Percentiles rank a stretch among this genome's conserved stretches.
phyloP scores from a whole-genome alignment of 106 monocot species.

The Allium sativum region DNA sequence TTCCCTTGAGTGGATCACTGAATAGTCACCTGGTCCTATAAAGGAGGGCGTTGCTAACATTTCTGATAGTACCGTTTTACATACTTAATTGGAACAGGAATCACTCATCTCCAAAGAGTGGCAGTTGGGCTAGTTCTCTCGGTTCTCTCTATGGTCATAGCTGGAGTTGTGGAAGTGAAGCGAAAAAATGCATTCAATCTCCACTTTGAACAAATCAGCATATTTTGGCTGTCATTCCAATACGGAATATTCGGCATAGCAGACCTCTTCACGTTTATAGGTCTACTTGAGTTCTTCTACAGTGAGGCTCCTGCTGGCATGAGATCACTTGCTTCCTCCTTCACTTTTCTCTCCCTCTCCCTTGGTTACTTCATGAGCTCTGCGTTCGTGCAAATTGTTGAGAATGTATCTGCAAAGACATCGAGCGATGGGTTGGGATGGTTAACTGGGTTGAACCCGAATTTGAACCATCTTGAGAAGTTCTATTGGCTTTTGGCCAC shows the following conservation, averaged over 20 bases:
- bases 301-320: constrained; percentile 19
- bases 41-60: too few species aligned
- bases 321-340: constrained; percentile 20
- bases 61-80: too few species aligned
- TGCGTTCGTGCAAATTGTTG: constrained; percentile 15
- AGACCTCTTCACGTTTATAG: constrained; percentile 28
- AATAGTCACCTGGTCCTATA: too few species aligned
- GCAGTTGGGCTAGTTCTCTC: constrained; percentile 38
- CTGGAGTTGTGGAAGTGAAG: constrained; percentile 22
- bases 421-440: constrained; percentile 11
- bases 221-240: constrained; percentile 33
- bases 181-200: constrained; percentile 3
- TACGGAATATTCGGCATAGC: constrained; percentile 30
- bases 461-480: constrained; percentile 16
- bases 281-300: constrained; percentile 38
- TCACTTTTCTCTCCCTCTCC: constrained; percentile 18
- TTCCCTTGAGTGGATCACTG: too few species aligned
- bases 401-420: constrained; percentile 3
- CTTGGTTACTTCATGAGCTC: constrained; percentile 30
- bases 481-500: constrained; percentile 26
- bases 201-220: constrained; percentile 6
- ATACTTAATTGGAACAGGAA: constrained; percentile 1
- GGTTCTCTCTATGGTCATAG: constrained; percentile 26
- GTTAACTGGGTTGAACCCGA: constrained; percentile 18
- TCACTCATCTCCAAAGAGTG: constrained; percentile 35